Conservation (phyloP, 2,329 filamentous ascomycete genomes). For the Monilinia fructicola region DNA sequence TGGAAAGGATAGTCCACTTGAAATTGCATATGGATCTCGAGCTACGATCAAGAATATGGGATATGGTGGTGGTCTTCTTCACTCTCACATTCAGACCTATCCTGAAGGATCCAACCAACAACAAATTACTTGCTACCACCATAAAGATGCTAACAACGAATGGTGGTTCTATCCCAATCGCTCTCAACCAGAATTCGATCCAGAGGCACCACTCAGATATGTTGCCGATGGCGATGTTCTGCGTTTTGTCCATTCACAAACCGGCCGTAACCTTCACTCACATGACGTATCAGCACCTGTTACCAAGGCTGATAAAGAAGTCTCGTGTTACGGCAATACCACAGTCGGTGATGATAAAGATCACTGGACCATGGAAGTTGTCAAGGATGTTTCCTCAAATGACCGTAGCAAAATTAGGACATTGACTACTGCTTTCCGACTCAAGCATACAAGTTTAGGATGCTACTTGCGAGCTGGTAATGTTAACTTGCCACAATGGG, state of each 20-base stretch:
- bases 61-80: constrained; percentile 92
- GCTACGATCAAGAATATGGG: constrained; percentile 99
- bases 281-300: constrained; percentile 87
- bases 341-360: constrained; percentile 97
- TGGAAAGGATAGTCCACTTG: constrained; percentile 89
- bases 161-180: constrained; percentile 99
- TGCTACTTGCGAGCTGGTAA: constrained; percentile 96
- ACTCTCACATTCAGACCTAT: constrained; percentile 95
- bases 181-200: constrained; percentile 67
- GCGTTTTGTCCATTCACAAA: constrained; percentile 90
- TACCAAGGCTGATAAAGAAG: constrained; percentile 86
- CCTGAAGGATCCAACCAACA: constrained; percentile 92
- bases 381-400: constrained; percentile 75
- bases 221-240: constrained; percentile 76
- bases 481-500: constrained; percentile 96
- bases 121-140: constrained; percentile 98
- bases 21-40: constrained; percentile 84
- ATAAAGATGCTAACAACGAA: constrained; percentile 99
- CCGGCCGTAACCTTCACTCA: constrained; percentile 94
- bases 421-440: constrained; percentile 86
- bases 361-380: constrained; percentile 92
- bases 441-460: constrained; percentile 76
- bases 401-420: constrained; percentile 86
- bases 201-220: constrained; percentile 68
- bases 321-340: constrained; percentile 92